Evolutionary conservation across 768 basidiomycete genomes (phyloP), one percentile per base, ranked within the genome.

Genomic region (Naganishia onofrii): DNA sequence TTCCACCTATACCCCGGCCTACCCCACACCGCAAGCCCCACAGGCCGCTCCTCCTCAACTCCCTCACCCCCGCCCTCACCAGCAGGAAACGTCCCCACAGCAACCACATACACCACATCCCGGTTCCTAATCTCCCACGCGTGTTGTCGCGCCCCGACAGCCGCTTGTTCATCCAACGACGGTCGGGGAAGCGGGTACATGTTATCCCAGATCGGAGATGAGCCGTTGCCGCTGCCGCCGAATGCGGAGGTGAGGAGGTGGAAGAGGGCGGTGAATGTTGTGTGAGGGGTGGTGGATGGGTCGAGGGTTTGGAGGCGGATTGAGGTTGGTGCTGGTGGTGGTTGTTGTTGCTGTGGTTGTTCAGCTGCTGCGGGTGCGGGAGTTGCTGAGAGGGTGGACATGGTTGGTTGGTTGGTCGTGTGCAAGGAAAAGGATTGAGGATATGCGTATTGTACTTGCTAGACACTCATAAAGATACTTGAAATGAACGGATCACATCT

Each of bases 151-250:
- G 60, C 60, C 1, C 60, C 60, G 36, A 44, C 60, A 26, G 29
- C 60, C n/a, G 60, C 60, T 34, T 42, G 38, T 13, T 42, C 38
- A 2, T 63, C 60, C n/a, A 63, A 2, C 15, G 60, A 23, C 2
- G 60, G 60, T 7, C 60, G 60, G 17, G 60, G 60, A 26, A 42
- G 60, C 26, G 60, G 60, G 60, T 63, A 63, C 60, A 63, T 63
- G 60, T 63, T 34, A 17, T 26, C 23, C 38, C 36, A 63, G 15
- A 63, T 63, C 38, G 60, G 42, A 8, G 42, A 42, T 15, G 42
- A 42, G 42, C 42, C 26, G n/a, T n/a, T n/a, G 9, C 60, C 38
- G 60, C 28, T 26, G 2, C 34, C 21, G 3, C 60, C 60, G 26
- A 63, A 63, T 26, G 60, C 60, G n/a, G 60, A 34, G 42, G 23